A percentile compares a stretch with the other conserved stretches of the same genome.
These are phyloP conservation scores for Citrus cavaleriei DNA, from an alignment of 345 rosid genomes.

Conservation along the genomic window DNA sequence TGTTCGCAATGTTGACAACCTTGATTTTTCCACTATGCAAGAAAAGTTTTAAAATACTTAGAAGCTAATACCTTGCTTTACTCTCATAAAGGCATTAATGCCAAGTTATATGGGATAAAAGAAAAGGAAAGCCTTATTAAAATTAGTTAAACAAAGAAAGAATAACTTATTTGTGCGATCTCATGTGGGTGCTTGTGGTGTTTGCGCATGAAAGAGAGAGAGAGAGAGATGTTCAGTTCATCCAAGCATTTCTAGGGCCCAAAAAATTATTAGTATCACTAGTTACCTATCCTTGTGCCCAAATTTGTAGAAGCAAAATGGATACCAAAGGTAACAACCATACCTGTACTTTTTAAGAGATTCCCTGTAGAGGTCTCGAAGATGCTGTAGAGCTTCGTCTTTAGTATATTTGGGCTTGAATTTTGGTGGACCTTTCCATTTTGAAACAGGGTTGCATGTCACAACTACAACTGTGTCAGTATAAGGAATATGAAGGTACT, in stretches of 20 bases:
- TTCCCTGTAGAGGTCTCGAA: constrained; percentile 69
- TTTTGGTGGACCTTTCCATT: constrained; percentile 84
- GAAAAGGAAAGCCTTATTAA: neutral
- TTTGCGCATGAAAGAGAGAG: neutral
- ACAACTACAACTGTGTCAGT: constrained; percentile 87
- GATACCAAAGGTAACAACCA: constrained; percentile 6
- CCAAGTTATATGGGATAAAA: neutral
- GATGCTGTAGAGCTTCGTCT: constrained; percentile 72
- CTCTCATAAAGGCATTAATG: neutral
- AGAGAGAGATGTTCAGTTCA: neutral
- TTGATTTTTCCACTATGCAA: neutral
- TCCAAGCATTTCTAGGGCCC: neutral
- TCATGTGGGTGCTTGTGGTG: neutral
- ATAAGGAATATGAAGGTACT: constrained; percentile 84
- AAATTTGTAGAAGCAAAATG: neutral
- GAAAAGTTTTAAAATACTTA: neutral
- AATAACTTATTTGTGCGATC: neutral
- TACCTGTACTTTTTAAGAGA: constrained; percentile 75
- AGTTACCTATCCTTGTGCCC: neutral
- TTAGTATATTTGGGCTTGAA: constrained; percentile 66
- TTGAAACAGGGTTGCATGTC: constrained; percentile 86
- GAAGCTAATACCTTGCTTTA: neutral
- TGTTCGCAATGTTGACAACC: neutral
- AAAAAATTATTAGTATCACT: neutral
- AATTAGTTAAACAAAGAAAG: neutral